Evolutionary conservation across 2,329 filamentous ascomycete genomes (phyloP).

Genomic region (Neophaeococcomyces aloes): DNA sequence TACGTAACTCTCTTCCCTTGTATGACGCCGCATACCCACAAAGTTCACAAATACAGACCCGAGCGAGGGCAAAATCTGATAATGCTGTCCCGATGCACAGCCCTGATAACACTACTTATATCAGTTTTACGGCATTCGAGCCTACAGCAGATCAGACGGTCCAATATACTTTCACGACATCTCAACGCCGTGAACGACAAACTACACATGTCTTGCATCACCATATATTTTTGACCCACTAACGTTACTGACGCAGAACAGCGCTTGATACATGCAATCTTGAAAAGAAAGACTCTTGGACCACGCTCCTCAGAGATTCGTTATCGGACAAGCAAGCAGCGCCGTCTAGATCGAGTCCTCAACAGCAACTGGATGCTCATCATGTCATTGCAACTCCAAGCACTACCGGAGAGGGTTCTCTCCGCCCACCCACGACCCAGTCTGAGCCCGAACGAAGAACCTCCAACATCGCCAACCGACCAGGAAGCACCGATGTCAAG

Average conservation of each 20-base stretch:
- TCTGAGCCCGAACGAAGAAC: too few species aligned
- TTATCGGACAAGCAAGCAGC: too few species aligned
- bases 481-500: neutral
- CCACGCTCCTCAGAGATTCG: too few species aligned
- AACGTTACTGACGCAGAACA: neutral
- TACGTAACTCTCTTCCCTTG: constrained; percentile 17
- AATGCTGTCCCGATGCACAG: neutral
- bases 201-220: too few species aligned
- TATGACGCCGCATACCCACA: constrained; percentile 7
- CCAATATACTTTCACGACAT: too few species aligned
- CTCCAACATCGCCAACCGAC: neutral
- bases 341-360: too few species aligned
- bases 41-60: constrained; percentile 10
- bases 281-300: neutral
- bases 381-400: too few species aligned
- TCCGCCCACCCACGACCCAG: neutral
- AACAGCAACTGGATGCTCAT: too few species aligned
- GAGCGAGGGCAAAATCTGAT: constrained; percentile 11
- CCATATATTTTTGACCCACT: neutral
- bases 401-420: neutral
- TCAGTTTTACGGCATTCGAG: neutral
- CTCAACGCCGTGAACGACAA: too few species aligned
- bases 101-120: neutral
- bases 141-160: too few species aligned
- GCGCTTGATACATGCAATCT: neutral